Percentiles rank a stretch among this genome's conserved stretches.
phyloP scores from a whole-genome alignment of 768 basidiomycete genomes.

The Tricholomella constricta region DNA sequence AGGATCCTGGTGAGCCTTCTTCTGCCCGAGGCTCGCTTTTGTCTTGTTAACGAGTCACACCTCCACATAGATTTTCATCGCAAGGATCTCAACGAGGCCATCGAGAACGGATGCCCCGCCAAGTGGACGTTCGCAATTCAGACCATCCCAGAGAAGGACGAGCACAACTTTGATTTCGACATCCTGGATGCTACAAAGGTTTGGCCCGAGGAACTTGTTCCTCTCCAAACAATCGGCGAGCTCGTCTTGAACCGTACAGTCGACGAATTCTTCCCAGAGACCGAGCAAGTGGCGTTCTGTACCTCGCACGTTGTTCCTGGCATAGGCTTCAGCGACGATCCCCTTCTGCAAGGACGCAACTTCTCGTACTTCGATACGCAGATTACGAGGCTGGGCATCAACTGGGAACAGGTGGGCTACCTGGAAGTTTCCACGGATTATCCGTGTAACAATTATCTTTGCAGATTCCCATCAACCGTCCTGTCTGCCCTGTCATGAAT shows the following conservation, averaged over 20 bases:
- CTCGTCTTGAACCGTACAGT: conserved; percentile 63
- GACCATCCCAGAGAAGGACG: conserved; percentile 63
- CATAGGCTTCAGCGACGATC: conserved; percentile 75
- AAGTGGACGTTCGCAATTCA: conserved; percentile 84
- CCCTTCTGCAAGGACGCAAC: conserved; percentile 81
- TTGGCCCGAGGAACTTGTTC: conserved; percentile 82
- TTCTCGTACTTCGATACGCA: conserved; percentile 91
- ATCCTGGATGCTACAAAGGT: conserved; percentile 86
- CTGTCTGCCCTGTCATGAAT: conserved; percentile 74
- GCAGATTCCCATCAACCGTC: conserved; percentile 81
- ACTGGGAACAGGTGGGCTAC: conserved; percentile 65
- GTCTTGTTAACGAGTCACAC: not conserved
- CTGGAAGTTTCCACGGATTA: not conserved
- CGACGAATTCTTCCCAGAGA: conserved; percentile 83
- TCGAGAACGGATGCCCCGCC: conserved; percentile 66
- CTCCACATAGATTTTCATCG: conserved; percentile 72
- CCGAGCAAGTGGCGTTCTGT: conserved; percentile 89
- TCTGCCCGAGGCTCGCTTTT: not conserved
- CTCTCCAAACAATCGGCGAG: conserved; percentile 77
- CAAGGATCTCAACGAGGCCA: conserved; percentile 85
- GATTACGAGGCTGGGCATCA: conserved; percentile 75
- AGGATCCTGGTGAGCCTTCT: conserved; percentile 66
- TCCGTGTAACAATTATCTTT: no score
- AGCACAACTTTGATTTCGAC: conserved; percentile 86
- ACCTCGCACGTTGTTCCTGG: conserved; percentile 71